Conservation (phyloP, 306 rosid species). For the Vigna radiata region DNA sequence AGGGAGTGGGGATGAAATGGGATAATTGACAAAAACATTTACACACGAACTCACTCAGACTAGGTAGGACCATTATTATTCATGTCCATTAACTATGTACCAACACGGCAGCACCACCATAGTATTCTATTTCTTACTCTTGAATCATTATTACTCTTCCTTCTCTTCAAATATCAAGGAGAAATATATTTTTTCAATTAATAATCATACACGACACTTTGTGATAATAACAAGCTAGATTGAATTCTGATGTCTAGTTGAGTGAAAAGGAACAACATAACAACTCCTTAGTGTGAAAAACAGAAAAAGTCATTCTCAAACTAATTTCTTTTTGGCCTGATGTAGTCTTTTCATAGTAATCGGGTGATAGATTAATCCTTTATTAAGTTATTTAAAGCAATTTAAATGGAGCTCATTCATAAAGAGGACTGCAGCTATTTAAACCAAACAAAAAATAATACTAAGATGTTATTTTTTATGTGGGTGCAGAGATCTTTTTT, state of each 20-base stretch:
- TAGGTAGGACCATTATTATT: conserved; percentile 33
- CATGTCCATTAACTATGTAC: conserved; percentile 11
- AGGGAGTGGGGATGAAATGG: conserved; percentile 15
- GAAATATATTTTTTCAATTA: neutral
- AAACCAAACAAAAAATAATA: neutral
- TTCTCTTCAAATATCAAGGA: neutral
- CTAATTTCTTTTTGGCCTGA: neutral
- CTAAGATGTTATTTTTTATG: neutral
- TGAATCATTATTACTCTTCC: neutral
- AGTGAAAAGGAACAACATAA: neutral
- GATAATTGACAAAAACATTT: neutral
- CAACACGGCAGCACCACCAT: conserved; percentile 5
- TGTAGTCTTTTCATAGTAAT: neutral
- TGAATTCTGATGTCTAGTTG: neutral
- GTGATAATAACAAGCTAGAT: neutral
- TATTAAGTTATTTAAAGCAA: neutral
- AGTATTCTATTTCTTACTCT: neutral
- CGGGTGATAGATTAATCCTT: neutral
- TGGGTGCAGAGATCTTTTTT: neutral
- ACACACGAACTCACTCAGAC: neutral
- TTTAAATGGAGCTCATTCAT: neutral
- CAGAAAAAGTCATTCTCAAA: neutral
- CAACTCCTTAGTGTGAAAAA: neutral
- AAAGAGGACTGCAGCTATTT: neutral
- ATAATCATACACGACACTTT: neutral